Conservation (phyloP, 129 eudicot genomes). For the Chrysanthemum makinoi region DNA sequence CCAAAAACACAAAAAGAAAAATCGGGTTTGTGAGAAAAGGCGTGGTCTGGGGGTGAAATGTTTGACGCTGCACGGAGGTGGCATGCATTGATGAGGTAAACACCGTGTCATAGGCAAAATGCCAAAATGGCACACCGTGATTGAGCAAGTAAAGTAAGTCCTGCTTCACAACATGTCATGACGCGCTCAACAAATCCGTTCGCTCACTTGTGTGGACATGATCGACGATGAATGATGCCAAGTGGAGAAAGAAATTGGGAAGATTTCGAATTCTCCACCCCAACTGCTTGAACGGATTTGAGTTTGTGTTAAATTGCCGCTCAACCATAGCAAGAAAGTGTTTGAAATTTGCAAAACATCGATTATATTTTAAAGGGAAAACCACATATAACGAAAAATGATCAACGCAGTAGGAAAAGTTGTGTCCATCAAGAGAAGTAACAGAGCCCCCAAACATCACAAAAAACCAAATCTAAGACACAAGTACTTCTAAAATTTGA, state of each 20-base stretch:
- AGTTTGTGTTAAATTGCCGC: neutral
- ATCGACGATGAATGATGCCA: neutral
- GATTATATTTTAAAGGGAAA: neutral
- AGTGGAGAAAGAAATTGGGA: neutral
- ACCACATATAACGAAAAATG: neutral
- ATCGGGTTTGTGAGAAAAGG: no score
- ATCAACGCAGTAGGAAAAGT: neutral
- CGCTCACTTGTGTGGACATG: neutral
- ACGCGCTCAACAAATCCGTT: no score
- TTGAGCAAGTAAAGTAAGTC: no score
- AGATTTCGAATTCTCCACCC: neutral
- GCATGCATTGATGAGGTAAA: no score
- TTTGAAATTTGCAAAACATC: neutral
- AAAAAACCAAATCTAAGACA: neutral
- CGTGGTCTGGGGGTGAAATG: no score
- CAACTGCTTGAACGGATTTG: neutral
- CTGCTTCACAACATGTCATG: no score
- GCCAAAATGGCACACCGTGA: no score
- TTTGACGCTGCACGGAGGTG: no score
- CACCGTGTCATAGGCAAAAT: no score
- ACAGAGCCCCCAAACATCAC: constrained; percentile 1
- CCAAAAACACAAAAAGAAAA: no score
- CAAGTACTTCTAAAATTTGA: neutral
- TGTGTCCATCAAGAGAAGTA: neutral
- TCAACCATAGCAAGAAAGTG: neutral